These are phyloP conservation scores for Alopecurus myosuroides DNA, from an alignment of 176 grass and related monocot species.

Conservation along the genomic window DNA sequence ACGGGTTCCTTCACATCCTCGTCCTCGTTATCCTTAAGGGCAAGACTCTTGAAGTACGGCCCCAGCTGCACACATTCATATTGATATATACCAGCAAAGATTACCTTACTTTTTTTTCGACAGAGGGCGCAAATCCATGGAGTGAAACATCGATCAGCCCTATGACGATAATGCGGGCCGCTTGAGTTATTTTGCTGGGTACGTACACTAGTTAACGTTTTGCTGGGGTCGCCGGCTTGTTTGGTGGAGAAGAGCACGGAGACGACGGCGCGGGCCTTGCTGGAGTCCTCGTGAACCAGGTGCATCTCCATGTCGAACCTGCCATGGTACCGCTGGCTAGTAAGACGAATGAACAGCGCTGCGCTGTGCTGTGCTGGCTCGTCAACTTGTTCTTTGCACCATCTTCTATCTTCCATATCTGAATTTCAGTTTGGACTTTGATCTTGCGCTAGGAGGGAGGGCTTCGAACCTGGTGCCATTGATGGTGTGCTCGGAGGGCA, in stretches of 20 bases:
- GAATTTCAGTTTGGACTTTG: neutral
- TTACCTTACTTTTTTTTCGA: neutral
- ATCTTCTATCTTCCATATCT: neutral
- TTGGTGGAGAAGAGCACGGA: conserved; percentile 46
- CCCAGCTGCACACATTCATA: conserved; percentile 32
- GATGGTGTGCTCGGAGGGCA: conserved; percentile 71
- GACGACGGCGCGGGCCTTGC: conserved; percentile 46
- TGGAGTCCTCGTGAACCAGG: conserved; percentile 54
- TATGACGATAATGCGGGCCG: neutral
- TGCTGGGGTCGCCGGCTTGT: conserved; percentile 7
- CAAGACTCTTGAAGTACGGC: conserved; percentile 47
- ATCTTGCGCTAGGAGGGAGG: neutral
- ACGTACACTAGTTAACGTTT: conserved; percentile 30
- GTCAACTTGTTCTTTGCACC: neutral
- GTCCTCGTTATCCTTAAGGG: conserved; percentile 9
- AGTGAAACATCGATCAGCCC: neutral
- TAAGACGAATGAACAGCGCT: neutral
- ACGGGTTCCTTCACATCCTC: conserved; percentile 31
- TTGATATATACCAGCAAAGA: neutral
- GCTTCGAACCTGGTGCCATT: conserved; percentile 47
- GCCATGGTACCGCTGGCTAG: neutral
- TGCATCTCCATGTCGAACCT: conserved; percentile 60
- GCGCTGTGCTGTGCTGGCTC: neutral
- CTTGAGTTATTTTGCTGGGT: neutral
- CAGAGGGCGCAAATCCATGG: neutral